Evolutionary conservation across 805 yeast genomes (phyloP).

Genomic region (Wickerhamiella domercqiae): DNA sequence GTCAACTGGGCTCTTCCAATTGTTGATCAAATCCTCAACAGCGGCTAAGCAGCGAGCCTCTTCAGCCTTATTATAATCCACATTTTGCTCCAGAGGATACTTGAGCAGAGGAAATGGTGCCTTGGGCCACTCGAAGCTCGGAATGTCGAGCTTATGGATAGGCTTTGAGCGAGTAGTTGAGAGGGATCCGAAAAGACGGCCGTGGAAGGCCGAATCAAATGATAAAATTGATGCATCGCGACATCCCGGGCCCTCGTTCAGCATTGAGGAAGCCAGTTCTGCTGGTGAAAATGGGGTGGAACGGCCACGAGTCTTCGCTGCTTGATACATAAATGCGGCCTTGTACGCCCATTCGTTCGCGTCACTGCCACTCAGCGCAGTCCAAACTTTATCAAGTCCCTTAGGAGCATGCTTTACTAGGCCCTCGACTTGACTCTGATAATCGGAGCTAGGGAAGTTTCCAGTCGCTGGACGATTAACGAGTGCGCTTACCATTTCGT

Average conservation of each 20-base stretch:
- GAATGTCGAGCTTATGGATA: conserved; percentile 74
- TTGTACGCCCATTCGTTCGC: conserved; percentile 82
- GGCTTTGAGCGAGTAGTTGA: conserved; percentile 91
- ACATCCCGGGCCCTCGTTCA: conserved; percentile 72
- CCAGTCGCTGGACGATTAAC: conserved; percentile 78
- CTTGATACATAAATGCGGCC: conserved; percentile 76
- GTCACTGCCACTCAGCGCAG: conserved; percentile 72
- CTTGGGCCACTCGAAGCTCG: conserved; percentile 93
- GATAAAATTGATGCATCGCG: conserved; percentile 77
- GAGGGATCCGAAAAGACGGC: conserved; percentile 82
- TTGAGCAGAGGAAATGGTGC: conserved; percentile 78
- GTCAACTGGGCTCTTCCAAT: conserved; percentile 68
- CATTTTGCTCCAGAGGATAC: conserved; percentile 65
- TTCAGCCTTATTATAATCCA: conserved; percentile 51
- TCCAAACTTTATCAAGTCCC: conserved; percentile 62
- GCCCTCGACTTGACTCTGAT: conserved; percentile 34
- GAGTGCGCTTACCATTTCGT: conserved; percentile 54
- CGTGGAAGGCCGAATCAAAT: conserved; percentile 84
- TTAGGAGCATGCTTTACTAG: conserved; percentile 63
- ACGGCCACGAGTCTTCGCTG: conserved; percentile 51
- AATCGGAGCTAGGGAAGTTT: conserved; percentile 59
- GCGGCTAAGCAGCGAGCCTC: conserved; percentile 67
- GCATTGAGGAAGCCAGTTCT: conserved; percentile 64
- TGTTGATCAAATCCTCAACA: conserved; percentile 54
- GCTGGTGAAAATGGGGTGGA: conserved; percentile 43